A percentile compares a stretch with the other conserved stretches of the same genome.
phyloP scores from a whole-genome alignment of 2,329 filamentous ascomycete species.

The Neocatenulostroma microsporum region DNA sequence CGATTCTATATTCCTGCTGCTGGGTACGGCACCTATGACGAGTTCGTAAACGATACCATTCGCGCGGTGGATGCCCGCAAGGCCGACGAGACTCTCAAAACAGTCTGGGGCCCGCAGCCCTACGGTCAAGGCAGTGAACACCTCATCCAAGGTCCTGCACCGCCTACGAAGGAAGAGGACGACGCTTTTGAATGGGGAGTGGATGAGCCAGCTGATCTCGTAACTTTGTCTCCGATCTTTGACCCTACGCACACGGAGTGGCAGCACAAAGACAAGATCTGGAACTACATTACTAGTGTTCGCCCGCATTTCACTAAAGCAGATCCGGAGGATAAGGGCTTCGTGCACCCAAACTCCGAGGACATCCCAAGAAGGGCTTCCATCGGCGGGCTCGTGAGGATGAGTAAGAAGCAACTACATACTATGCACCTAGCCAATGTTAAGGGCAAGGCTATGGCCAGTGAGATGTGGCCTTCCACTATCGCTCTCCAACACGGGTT shows the following conservation, averaged over 20 bases:
- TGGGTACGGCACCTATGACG: constrained; percentile 42
- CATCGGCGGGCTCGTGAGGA: constrained; percentile 80
- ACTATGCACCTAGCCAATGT: constrained; percentile 90
- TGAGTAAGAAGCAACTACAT: constrained; percentile 69
- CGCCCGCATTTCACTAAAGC: too few species aligned
- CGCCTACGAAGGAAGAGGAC: constrained; percentile 61
- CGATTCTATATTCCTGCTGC: constrained; percentile 48
- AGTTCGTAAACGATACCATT: constrained; percentile 34
- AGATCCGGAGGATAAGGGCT: constrained; percentile 46
- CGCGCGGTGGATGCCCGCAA: constrained; percentile 23
- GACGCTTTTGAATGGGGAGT: constrained; percentile 83
- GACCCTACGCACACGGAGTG: constrained; percentile 82
- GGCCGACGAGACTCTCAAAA: constrained; percentile 36
- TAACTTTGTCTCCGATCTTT: constrained; percentile 86
- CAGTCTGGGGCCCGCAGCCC: constrained; percentile 77
- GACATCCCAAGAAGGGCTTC: constrained; percentile 64
- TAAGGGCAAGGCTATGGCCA: constrained; percentile 82
- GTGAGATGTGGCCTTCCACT: constrained; percentile 92
- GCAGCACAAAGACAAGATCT: constrained; percentile 47
- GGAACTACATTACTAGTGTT: too few species aligned
- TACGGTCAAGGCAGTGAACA: constrained; percentile 59
- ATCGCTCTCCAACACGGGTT: constrained; percentile 83
- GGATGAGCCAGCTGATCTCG: constrained; percentile 81
- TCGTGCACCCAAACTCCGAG: constrained; percentile 43
- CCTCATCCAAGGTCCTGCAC: constrained; percentile 67